Conservation (phyloP, 139 green algal species). For the Coccomyxa sp. region DNA sequence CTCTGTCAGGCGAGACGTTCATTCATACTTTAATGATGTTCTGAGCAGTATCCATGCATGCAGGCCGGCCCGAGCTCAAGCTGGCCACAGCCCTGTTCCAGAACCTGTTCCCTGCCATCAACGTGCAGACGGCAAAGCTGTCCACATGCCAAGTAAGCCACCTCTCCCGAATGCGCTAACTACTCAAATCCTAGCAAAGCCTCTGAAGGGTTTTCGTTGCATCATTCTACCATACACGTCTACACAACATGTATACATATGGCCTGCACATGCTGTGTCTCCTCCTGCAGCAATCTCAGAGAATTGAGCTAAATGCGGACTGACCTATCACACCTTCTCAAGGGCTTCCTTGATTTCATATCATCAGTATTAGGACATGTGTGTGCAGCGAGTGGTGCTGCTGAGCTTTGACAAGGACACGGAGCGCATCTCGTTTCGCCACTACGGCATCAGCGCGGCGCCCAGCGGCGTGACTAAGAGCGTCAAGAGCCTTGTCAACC, state of each 20-base stretch:
- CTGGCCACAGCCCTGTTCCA: slow-evolving; percentile 79
- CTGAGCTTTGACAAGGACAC: slow-evolving; percentile 62
- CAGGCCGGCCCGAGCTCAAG: slow-evolving; percentile 73
- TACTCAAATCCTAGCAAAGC: not conserved
- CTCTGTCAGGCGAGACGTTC: too few relatives aligned
- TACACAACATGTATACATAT: too few relatives aligned
- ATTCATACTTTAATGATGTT: too few relatives aligned
- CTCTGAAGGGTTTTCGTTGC: not conserved
- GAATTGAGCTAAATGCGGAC: too few relatives aligned
- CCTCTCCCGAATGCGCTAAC: not conserved
- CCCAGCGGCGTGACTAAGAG: slow-evolving; percentile 73
- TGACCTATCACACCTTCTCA: too few relatives aligned
- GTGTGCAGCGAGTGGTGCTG: slow-evolving; percentile 70
- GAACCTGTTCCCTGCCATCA: slow-evolving; percentile 95
- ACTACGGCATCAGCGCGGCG: slow-evolving; percentile 76
- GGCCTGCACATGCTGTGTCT: too few relatives aligned
- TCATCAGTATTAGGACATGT: too few relatives aligned
- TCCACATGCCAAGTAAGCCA: slow-evolving; percentile 59
- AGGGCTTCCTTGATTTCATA: too few relatives aligned
- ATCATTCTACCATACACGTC: not conserved
- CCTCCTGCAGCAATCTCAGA: not conserved
- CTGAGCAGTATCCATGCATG: too few relatives aligned
- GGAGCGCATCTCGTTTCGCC: slow-evolving; percentile 70
- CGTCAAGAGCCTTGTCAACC: slow-evolving; percentile 73
- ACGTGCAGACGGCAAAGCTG: slow-evolving; percentile 80